Base-by-base conservation (phyloP, 495 filamentous ascomycete genomes). In the Penicillium alfredii region DNA sequence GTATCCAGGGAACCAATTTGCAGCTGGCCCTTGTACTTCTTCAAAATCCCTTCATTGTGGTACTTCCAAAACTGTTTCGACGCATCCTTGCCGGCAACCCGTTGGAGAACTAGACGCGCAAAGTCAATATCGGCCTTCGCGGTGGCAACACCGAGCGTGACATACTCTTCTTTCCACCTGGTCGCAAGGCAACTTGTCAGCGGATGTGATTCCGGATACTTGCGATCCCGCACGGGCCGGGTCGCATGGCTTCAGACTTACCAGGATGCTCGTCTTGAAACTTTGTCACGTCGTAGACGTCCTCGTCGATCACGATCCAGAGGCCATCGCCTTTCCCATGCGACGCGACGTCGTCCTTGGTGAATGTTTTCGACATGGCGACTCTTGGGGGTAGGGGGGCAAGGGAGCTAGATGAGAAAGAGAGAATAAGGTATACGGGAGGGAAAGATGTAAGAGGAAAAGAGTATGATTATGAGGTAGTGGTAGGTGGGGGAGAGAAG, bases 61-160 rank as follows among this genome's bases (percentile, higher is more conserved):
- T 98, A 97, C 66, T 97, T 99, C 92, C 92, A 99, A 71, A 99
- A 99, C 58, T 94, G 93, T 63, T 93, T 90, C 16, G 86, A 89
- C 11, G 92, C 92, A 49, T 99, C 93, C 60, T 97, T 99, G 49
- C 92, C 92, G 29, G 80, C 92, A 10, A 97, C 88, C 40, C 90
- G 72, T 50, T 86, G 80, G 36, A 99, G 80, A 60, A 99, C 80
- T 84, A 49, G 22, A 29, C 2, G 12, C 13, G 9, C 26, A 37
- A 20, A 34, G 54, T 63, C 29, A 64, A 38, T 51, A 49, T 30
- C 11, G 9, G 38, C 10, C 6, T 17, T 37, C 21, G 31, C 31
- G 27, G 30, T 5, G 24, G 13, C 26, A 20, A 4, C 16, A 12
- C 29, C 8, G 21, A 4, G 39, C 27, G 13, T 40, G 35, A 58